These are phyloP conservation scores for Lophium mytilinum DNA, from an alignment of 495 filamentous ascomycete genomes.

Conservation along the genomic window DNA sequence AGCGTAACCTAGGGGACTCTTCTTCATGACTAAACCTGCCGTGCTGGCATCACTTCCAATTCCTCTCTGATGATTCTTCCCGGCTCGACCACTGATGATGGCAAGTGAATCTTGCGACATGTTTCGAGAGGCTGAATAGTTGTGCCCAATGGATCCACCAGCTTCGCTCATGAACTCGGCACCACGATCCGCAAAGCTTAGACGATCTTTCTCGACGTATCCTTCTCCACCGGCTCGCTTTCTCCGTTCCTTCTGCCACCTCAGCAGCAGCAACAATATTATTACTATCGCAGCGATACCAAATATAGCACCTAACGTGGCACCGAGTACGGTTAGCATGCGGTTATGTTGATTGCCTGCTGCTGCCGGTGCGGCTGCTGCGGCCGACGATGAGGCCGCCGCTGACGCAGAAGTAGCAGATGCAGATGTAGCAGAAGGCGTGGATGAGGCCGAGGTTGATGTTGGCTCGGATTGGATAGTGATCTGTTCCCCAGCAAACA, in stretches of 20 bases:
- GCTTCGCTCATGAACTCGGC: slow-evolving; percentile 49
- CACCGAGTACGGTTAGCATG: slow-evolving; percentile 61
- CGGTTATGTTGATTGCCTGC: slow-evolving; percentile 31
- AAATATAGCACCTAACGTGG: slow-evolving; percentile 69
- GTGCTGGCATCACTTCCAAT: slow-evolving; percentile 32
- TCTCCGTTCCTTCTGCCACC: slow-evolving; percentile 49
- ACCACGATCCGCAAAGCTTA: slow-evolving; percentile 59
- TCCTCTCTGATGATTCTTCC: slow-evolving; percentile 31
- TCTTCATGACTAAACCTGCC: slow-evolving; percentile 26
- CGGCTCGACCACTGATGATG: slow-evolving; percentile 36
- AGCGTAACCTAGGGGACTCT: slow-evolving; percentile 22
- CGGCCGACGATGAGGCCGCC: slow-evolving; percentile 32
- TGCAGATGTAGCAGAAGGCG: slow-evolving; percentile 30
- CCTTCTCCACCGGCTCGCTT: slow-evolving; percentile 41
- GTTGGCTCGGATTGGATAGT: slow-evolving; percentile 31
- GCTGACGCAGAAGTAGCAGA: slow-evolving; percentile 33
- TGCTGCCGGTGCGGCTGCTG: slow-evolving; percentile 15
- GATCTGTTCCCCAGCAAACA: slow-evolving; percentile 48
- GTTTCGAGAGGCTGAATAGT: slow-evolving; percentile 33
- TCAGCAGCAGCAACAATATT: slow-evolving; percentile 57
- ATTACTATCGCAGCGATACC: slow-evolving; percentile 64
- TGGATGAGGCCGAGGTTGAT: slow-evolving; percentile 32
- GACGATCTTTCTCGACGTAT: slow-evolving; percentile 46
- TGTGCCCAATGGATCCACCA: slow-evolving; percentile 38
- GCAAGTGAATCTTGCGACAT: slow-evolving; percentile 33